These are phyloP conservation scores for Forsythia suspensa DNA, from an alignment of 257 asterid species.

Conservation along the genomic window DNA sequence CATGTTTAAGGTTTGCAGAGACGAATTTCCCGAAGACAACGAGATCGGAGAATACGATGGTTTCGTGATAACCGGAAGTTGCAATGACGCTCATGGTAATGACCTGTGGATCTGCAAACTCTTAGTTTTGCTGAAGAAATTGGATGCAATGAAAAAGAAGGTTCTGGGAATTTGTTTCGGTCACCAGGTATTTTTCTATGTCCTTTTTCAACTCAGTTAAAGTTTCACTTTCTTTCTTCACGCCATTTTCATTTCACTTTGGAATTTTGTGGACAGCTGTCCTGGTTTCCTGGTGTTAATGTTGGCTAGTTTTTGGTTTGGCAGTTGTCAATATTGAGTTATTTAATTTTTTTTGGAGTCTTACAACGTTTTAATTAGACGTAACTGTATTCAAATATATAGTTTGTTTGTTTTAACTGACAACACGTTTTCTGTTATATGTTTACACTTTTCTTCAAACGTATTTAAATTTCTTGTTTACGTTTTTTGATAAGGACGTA, in stretches of 20 bases:
- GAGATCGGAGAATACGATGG: slow-evolving; percentile 68
- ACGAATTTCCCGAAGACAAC: slow-evolving; percentile 77
- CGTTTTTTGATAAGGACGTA: too few relatives aligned
- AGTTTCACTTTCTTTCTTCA: not conserved
- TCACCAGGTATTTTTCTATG: slow-evolving; percentile 55
- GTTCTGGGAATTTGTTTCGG: slow-evolving; percentile 90
- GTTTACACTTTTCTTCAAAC: not conserved
- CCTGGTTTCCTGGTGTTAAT: slow-evolving; percentile 19
- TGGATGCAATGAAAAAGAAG: slow-evolving; percentile 68
- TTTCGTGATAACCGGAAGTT: slow-evolving; percentile 87
- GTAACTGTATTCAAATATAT: not conserved
- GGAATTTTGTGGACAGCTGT: slow-evolving; percentile 21
- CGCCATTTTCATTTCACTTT: not conserved
- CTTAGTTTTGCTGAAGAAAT: slow-evolving; percentile 46
- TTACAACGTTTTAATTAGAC: not conserved
- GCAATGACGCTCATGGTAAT: slow-evolving; percentile 83
- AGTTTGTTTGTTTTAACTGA: not conserved
- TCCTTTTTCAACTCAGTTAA: too few relatives aligned
- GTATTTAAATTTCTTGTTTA: not conserved
- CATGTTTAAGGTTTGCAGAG: slow-evolving; percentile 60
- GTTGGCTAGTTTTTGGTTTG: not conserved
- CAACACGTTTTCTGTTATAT: not conserved
- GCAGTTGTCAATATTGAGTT: too few relatives aligned
- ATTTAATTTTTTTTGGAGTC: not conserved
- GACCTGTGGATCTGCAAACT: slow-evolving; percentile 76